Conservation (phyloP, 2,329 filamentous ascomycete genomes). For the Incumbomyces delicatus region DNA sequence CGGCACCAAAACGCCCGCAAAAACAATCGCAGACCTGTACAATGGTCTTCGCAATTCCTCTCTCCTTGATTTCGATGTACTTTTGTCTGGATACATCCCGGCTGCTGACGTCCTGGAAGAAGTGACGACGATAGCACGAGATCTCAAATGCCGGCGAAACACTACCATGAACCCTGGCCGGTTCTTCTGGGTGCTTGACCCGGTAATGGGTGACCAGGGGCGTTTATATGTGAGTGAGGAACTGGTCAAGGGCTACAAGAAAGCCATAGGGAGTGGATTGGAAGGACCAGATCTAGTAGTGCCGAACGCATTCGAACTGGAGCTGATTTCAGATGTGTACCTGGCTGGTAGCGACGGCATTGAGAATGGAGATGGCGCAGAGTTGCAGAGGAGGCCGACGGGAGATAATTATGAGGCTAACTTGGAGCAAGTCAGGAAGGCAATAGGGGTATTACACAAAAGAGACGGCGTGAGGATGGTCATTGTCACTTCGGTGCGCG, state of each 20-base stretch:
- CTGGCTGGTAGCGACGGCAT: slow-evolving; percentile 4
- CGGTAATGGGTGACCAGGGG: slow-evolving; percentile 96
- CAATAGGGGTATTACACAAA: slow-evolving; percentile 43
- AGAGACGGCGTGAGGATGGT: slow-evolving; percentile 73
- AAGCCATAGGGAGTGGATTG: slow-evolving; percentile 59
- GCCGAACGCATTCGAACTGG: slow-evolving; percentile 94
- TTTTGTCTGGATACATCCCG: slow-evolving; percentile 90
- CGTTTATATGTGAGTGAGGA: slow-evolving; percentile 83
- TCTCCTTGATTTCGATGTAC: slow-evolving; percentile 82
- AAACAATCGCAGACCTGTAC: slow-evolving; percentile 77
- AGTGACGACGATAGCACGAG: slow-evolving; percentile 72
- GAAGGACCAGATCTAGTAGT: slow-evolving; percentile 63
- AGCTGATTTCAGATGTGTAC: slow-evolving; percentile 48
- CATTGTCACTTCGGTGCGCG: slow-evolving; percentile 72
- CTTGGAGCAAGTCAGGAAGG: slow-evolving; percentile 14
- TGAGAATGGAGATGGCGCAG: slow-evolving; percentile 8
- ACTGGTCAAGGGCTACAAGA: slow-evolving; percentile 83
- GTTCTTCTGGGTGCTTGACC: slow-evolving; percentile 62
- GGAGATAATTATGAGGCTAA: slow-evolving; percentile 6
- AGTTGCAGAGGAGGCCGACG: slow-evolving; percentile 3
- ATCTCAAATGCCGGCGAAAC: slow-evolving; percentile 55
- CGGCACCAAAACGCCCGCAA: slow-evolving; percentile 69
- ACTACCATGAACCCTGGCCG: slow-evolving; percentile 11
- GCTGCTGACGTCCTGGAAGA: slow-evolving; percentile 74
- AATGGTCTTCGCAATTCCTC: slow-evolving; percentile 72